phyloP scores from a whole-genome alignment of 2,329 filamentous ascomycete genomes.

The Ophiostoma sp. region DNA sequence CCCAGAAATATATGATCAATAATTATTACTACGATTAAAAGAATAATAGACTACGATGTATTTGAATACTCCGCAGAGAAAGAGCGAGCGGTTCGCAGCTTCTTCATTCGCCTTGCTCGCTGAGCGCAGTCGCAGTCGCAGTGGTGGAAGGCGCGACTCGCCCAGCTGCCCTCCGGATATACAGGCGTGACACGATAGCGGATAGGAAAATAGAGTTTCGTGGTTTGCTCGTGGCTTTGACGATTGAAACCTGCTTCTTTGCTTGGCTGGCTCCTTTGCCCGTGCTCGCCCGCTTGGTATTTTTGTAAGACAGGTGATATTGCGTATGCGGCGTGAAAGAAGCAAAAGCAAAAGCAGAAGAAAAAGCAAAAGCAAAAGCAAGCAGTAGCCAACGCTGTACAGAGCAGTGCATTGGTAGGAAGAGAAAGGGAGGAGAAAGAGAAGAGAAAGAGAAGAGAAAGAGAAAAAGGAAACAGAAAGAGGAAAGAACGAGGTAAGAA shows the following conservation, averaged over 20 bases:
- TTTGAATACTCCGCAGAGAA: no score
- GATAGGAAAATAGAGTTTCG: background rate
- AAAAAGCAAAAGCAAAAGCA: background rate
- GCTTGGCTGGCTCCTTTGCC: background rate
- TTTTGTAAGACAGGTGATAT: background rate
- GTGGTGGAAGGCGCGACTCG: background rate
- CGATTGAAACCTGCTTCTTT: background rate
- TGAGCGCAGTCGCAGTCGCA: background rate
- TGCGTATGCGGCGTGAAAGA: no score
- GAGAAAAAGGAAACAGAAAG: background rate
- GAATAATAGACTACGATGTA: no score
- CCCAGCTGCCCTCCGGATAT: background rate
- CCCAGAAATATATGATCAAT: background rate
- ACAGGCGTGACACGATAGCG: background rate
- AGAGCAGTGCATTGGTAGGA: no score
- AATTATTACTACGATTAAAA: background rate
- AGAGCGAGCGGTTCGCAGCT: no score
- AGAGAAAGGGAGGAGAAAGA: no score
- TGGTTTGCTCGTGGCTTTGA: background rate
- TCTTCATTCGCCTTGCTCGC: no score
- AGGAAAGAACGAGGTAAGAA: background rate
- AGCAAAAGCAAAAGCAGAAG: background rate
- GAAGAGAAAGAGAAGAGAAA: background rate
- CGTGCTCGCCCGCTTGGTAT: background rate
- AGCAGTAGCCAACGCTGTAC: no score